Evolutionary conservation across 2,329 filamentous ascomycete species (phyloP), one percentile per base, ranked within the genome.

Genomic region (Exutisphaerella laricina): DNA sequence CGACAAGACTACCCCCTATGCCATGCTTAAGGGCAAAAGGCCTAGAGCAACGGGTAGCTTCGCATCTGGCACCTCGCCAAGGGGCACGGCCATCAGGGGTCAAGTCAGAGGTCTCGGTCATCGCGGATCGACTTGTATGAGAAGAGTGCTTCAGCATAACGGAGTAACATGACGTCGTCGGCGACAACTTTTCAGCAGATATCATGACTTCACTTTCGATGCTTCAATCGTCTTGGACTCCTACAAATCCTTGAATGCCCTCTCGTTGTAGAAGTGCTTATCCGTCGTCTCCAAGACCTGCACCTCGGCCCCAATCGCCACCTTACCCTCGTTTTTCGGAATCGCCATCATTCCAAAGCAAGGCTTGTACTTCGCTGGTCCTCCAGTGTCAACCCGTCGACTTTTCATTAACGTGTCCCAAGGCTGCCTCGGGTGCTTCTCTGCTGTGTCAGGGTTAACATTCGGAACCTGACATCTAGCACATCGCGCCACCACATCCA

Each of bases 341-440:
- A 76, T 75, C 57, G 77, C 75, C 55, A 82, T 58, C 80, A 83
- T 82, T 1, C 79, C 79, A 66, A 82, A 82, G 52, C 78, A 81
- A 29, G 79, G 79, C 64, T 82, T 82, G 50, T 68, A 82, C 62
- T 71, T 80, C n/a, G 63, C 63, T 18, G 77, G 70, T 0, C 78
- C 77, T 0, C 78, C 79, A 53, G 73, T 65, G 56, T 82, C 79
- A 4, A 82, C 68, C 20, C 78, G 61, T 6, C 79, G 65, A 60
- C 79, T 82, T 54, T 73, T 74, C 69, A 80, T 75, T 41, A 82
- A 59, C 47, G 71, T 73, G 54, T 80, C 71, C 79, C 78, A 82
- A 5, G 79, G 79, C 66, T 82, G 70, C 35, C 69, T 70, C 38
- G 70, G 66, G 55, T 82, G 68, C 60, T 78, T 77, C 45, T 72